Evolutionary conservation across 257 asterid genomes (phyloP), one percentile per base, ranked within the genome.

Genomic region (Ophiorrhiza pumila): DNA sequence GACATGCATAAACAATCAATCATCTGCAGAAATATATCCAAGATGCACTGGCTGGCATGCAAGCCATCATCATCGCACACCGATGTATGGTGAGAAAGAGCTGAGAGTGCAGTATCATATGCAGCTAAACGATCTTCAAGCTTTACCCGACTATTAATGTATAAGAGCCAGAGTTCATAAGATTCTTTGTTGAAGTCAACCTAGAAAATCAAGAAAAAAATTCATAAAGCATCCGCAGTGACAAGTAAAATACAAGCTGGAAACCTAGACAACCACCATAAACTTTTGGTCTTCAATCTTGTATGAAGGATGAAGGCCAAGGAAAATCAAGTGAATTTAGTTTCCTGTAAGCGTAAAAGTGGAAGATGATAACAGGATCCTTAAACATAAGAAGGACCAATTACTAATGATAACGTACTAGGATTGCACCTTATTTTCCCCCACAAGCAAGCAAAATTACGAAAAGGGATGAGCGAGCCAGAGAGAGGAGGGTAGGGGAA

Each of bases 1-100:
- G 87, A 82, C 76, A 76, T 82, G 82, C 85, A 82, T 47, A 82
- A 65, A 78, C 74, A 77, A 80, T 76, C 57, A 71, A 80, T 67
- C 87, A 77, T 85, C 83, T 85, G 87, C 76, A 85, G 73, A 79
- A 80, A 73, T 42, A 85, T 71, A 79, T 85, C 89, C 74, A 85
- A 76, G 68, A 82, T 73, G 76, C 80, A 77, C 65, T 78, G 78
- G 53, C 87, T 82, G 67, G 78, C 63, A 67, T 23, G 70, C 65
- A 35, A 47, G 56, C 66, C 42, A 42, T 75, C 77, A 50, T 39
- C 22, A 64, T 81, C 78, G 31, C 79, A 68, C 31, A 66, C 35
- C 60, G 80, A 77, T 57, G 62, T 58, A 46, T 66, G 67, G 66
- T 57, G 68, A 65, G 75, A 80, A 73, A 85, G 77, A 57, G 80